These are phyloP conservation scores for Citrus mangshanensis DNA, from an alignment of 345 rosid genomes.

Conservation along the genomic window DNA sequence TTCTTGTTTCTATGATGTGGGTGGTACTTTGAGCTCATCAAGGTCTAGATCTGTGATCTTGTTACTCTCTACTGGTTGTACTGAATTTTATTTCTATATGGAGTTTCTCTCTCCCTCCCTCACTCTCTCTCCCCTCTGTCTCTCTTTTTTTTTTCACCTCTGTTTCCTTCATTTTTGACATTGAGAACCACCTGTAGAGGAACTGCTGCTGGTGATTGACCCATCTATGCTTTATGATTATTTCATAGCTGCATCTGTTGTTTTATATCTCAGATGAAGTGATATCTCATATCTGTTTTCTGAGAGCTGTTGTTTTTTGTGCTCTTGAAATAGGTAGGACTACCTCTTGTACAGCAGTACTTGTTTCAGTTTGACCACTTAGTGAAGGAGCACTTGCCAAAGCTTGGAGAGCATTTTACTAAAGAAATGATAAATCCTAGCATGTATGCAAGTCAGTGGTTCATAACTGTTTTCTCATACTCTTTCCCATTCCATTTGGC, in stretches of 20 bases:
- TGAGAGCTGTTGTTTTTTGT: slow-evolving; percentile 5
- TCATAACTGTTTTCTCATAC: slow-evolving; percentile 91
- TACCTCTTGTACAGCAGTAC: slow-evolving; percentile 93
- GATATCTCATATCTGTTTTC: not conserved
- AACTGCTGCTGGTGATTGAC: not conserved
- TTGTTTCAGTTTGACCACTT: slow-evolving; percentile 73
- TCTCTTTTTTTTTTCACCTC: too few species aligned
- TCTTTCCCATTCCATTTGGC: slow-evolving; percentile 93
- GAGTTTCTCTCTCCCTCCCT: not conserved
- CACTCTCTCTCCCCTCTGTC: too few species aligned
- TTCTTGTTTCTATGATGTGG: not conserved
- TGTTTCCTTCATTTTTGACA: not conserved
- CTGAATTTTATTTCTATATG: not conserved
- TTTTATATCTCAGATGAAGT: not conserved
- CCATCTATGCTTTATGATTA: not conserved
- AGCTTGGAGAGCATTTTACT: slow-evolving; percentile 84
- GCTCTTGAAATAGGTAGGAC: slow-evolving; percentile 57
- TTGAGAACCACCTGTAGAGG: not conserved
- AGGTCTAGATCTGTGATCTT: not conserved
- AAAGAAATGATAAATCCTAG: slow-evolving; percentile 95
- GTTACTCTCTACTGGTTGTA: not conserved
- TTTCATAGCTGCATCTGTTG: not conserved
- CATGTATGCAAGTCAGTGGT: slow-evolving; percentile 99
- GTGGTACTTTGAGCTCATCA: not conserved
- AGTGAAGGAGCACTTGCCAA: slow-evolving; percentile 81